Percentiles rank a stretch among this genome's conserved stretches.
phyloP scores from a whole-genome alignment of 2,329 filamentous ascomycete genomes.

The Fusarium falciforme region DNA sequence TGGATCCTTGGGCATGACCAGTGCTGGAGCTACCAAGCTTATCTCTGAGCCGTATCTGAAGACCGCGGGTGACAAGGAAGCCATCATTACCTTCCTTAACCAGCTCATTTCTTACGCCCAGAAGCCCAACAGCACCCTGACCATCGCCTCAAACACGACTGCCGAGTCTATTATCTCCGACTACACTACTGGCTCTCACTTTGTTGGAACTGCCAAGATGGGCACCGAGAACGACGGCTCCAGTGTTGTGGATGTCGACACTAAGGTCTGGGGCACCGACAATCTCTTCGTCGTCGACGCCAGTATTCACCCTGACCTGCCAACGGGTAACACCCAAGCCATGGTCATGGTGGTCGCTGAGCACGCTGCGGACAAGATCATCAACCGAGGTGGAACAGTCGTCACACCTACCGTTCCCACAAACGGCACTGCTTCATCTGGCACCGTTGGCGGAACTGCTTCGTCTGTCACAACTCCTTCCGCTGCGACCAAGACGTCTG shows the following conservation, averaged over 20 bases:
- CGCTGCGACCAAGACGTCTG: background rate
- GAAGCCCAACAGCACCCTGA: slow-evolving; percentile 67
- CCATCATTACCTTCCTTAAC: slow-evolving; percentile 61
- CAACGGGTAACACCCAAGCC: slow-evolving; percentile 75
- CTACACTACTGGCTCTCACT: slow-evolving; percentile 62
- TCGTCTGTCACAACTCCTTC: background rate
- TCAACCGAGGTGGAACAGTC: slow-evolving; percentile 3
- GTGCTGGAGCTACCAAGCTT: slow-evolving; percentile 55
- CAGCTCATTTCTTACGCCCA: slow-evolving; percentile 74
- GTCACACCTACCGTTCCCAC: slow-evolving; percentile 12
- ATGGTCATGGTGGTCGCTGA: slow-evolving; percentile 74
- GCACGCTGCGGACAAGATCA: slow-evolving; percentile 58
- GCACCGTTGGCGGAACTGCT: background rate
- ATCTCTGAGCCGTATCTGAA: slow-evolving; percentile 51
- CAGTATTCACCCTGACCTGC: slow-evolving; percentile 75
- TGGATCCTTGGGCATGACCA: slow-evolving; percentile 56
- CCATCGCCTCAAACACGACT: slow-evolving; percentile 57
- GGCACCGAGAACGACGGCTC: slow-evolving; percentile 65
- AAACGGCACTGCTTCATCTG: slow-evolving; percentile 2
- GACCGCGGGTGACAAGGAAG: slow-evolving; percentile 51
- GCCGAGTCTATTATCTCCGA: slow-evolving; percentile 67
- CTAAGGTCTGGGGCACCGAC: slow-evolving; percentile 74
- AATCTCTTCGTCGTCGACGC: slow-evolving; percentile 77
- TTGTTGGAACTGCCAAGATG: slow-evolving; percentile 71
- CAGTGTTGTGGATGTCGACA: slow-evolving; percentile 71